Evolutionary conservation across 495 filamentous ascomycete species (phyloP).

Genomic region (Staphylotrichum longicolle): DNA sequence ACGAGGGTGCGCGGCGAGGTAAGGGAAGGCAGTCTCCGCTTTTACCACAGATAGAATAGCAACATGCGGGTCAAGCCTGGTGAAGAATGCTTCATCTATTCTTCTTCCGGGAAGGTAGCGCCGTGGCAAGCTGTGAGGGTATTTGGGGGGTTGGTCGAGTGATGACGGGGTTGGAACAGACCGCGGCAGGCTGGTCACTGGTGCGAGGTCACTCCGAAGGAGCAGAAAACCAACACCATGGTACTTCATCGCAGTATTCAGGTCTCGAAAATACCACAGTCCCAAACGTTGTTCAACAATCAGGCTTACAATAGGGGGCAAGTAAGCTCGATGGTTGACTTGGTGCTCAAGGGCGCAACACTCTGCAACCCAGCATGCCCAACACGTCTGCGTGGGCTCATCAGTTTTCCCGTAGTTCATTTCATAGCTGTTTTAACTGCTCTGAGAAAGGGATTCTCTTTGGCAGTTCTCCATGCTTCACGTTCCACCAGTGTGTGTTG

Average conservation of each 20-base stretch:
- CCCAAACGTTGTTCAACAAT: not conserved
- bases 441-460: too few species aligned
- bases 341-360: not conserved
- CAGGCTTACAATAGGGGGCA: too few species aligned
- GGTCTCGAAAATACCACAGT: too few species aligned
- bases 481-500: too few species aligned
- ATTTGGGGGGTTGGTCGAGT: not conserved
- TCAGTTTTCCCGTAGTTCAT: too few species aligned
- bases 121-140: not conserved
- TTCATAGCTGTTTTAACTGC: too few species aligned
- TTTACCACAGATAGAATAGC: not conserved
- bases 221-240: too few species aligned
- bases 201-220: not conserved
- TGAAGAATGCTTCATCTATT: not conserved
- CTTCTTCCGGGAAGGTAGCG: not conserved
- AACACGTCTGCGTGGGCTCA: not conserved
- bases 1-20: not conserved
- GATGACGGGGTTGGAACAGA: constrained; percentile 3
- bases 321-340: not conserved
- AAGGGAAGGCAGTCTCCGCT: not conserved
- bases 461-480: too few species aligned
- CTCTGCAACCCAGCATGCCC: not conserved
- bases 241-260: not conserved
- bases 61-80: too few species aligned
- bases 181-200: not conserved